Evolutionary conservation across 805 yeast species (phyloP), one percentile per base, ranked within the genome.

Genomic region (Cephaloascus albidus): DNA sequence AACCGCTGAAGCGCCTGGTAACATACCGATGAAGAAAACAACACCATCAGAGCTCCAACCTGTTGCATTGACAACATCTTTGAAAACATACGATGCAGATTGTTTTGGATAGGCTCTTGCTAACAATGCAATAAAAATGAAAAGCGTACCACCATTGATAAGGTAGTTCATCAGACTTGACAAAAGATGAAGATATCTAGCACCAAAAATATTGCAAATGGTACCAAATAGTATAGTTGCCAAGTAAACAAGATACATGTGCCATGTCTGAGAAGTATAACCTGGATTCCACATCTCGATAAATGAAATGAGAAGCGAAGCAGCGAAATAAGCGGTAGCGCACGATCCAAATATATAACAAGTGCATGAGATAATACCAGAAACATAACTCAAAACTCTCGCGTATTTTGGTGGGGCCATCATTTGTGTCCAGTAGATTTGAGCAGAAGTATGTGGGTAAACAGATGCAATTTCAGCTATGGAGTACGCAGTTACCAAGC

Each of bases 271-370:
- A n/a, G n/a, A n/a, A n/a, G n/a, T n/a, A n/a, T n/a, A n/a, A n/a
- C n/a, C n/a, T n/a, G n/a, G n/a, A n/a, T n/a, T n/a, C n/a, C n/a
- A n/a, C n/a, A n/a, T n/a, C n/a, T n/a, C n/a, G n/a, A n/a, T n/a
- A n/a, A n/a, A n/a, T n/a, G n/a, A n/a, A n/a, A n/a, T n/a, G n/a
- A 14, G 48, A n/a, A n/a, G n/a, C n/a, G n/a, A n/a, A n/a, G n/a
- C n/a, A n/a, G n/a, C 40, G 3, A 49, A 46, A 26, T 38, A 40
- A 18, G 54, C 41, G 10, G 53, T 42, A 17, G 49, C 40, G 34
- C 49, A 49, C 20, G 49, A 44, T 4, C 54, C 52, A 43, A 51
- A 53, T 4, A 50, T 46, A 51, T 54, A 52, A 4, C 52, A 54
- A 6, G 51, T n/a, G n/a, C n/a, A n/a, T n/a, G n/a, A n/a, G n/a